Percentiles rank a stretch among this genome's conserved stretches.
Conservation (phyloP, 768 basidiomycete genomes). For the Cystofilobasidium bisporidii region DNA sequence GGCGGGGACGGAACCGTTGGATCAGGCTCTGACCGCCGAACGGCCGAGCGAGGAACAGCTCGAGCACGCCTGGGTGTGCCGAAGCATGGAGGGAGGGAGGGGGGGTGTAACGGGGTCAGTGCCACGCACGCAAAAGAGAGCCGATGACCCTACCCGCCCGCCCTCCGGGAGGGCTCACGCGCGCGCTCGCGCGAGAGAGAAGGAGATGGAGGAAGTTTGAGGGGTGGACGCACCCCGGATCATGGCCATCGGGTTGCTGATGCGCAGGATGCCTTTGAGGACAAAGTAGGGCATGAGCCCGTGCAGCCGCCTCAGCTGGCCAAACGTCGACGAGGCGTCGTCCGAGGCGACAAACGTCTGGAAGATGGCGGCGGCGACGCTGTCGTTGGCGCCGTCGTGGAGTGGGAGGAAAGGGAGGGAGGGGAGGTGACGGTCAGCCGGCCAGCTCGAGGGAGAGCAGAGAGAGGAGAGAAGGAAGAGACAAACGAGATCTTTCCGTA, state of each 20-base stretch:
- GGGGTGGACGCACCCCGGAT: constrained; percentile 57
- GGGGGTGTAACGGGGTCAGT: too few species aligned
- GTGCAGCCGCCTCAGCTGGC: constrained; percentile 81
- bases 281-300: constrained; percentile 97
- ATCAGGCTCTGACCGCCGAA: constrained; percentile 88
- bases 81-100: too few species aligned
- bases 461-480: constrained; percentile 14
- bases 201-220: background rate
- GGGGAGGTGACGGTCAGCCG: background rate
- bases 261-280: constrained; percentile 78
- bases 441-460: background rate
- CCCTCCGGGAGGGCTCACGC: background rate
- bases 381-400: too few species aligned
- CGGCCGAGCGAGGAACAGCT: constrained; percentile 91
- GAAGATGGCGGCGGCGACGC: constrained; percentile 90
- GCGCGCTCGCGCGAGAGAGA: background rate
- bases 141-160: too few species aligned
- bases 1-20: constrained; percentile 55
- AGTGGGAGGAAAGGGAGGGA: background rate
- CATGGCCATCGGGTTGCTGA: constrained; percentile 94
- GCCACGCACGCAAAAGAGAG: too few species aligned
- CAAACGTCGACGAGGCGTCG: constrained; percentile 77
- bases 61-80: constrained; percentile 64
- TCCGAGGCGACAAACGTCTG: constrained; percentile 90
- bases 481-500: constrained; percentile 95